These are phyloP conservation scores for Aspergillus kassunensis DNA, from an alignment of 495 filamentous ascomycete genomes.

Conservation along the genomic window DNA sequence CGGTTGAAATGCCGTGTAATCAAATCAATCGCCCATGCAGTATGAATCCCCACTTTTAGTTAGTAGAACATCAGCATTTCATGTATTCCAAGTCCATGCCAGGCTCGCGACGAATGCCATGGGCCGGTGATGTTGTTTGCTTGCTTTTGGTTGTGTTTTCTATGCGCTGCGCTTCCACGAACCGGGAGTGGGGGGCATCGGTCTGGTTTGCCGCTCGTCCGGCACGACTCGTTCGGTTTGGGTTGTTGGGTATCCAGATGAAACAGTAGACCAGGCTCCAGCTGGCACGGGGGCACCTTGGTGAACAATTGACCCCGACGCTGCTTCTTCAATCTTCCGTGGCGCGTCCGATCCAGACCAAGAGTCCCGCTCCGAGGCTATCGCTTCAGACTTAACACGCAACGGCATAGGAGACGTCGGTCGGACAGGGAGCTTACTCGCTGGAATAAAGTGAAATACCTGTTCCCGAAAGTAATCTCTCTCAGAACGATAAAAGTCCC, in stretches of 20 bases:
- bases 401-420: slow-evolving; percentile 38
- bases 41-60: neutral
- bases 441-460: slow-evolving; percentile 47
- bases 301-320: neutral
- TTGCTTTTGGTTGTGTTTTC: neutral
- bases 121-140: too few species aligned
- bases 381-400: slow-evolving; percentile 8
- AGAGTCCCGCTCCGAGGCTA: slow-evolving; percentile 2
- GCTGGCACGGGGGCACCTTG: neutral
- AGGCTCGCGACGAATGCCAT: too few species aligned
- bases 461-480: slow-evolving; percentile 66
- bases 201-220: slow-evolving; percentile 1
- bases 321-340: slow-evolving; percentile 4
- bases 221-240: neutral
- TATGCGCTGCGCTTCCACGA: neutral
- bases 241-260: slow-evolving; percentile 11
- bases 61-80: neutral
- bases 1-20: neutral
- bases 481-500: slow-evolving; percentile 54
- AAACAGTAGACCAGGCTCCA: slow-evolving; percentile 8
- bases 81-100: too few species aligned
- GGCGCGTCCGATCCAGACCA: slow-evolving; percentile 10
- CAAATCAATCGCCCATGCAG: neutral
- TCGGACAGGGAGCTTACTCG: slow-evolving; percentile 35
- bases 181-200: neutral